Conservation (phyloP, 2,329 filamentous ascomycete genomes). For the Fusarium paranaense region DNA sequence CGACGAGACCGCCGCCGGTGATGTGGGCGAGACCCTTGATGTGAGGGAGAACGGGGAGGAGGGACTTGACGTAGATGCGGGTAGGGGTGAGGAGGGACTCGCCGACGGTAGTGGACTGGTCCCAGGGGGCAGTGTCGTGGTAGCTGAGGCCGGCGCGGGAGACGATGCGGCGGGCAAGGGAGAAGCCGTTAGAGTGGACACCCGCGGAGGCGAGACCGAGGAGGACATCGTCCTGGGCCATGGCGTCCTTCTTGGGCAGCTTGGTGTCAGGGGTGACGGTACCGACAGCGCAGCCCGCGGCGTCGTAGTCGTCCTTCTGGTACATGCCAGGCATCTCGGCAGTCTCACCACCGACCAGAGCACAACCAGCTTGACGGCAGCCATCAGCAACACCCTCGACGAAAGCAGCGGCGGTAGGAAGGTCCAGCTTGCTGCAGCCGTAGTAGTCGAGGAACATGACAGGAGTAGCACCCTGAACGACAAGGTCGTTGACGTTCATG, state of each 20-base stretch:
- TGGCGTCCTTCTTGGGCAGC: slow-evolving; percentile 79
- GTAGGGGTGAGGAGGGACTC: slow-evolving; percentile 88
- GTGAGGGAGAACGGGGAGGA: slow-evolving; percentile 75
- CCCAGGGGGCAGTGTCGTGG: slow-evolving; percentile 82
- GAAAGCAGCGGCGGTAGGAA: slow-evolving; percentile 83
- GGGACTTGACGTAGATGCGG: slow-evolving; percentile 88
- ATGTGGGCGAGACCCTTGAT: slow-evolving; percentile 97
- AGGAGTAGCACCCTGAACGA: slow-evolving; percentile 94
- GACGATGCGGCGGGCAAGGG: slow-evolving; percentile 91
- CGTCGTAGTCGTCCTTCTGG: slow-evolving; percentile 88
- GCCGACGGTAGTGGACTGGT: slow-evolving; percentile 71
- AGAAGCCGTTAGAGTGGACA: slow-evolving; percentile 97
- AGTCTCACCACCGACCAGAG: slow-evolving; percentile 95
- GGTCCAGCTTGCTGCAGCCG: slow-evolving; percentile 88
- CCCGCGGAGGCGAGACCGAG: slow-evolving; percentile 88
- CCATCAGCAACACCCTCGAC: slow-evolving; percentile 91
- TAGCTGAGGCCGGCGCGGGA: slow-evolving; percentile 78
- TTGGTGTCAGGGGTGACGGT: slow-evolving; percentile 77
- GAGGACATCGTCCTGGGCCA: slow-evolving; percentile 86
- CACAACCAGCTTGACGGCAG: slow-evolving; percentile 86
- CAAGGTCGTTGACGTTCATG: slow-evolving; percentile 98
- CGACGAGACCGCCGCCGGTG: slow-evolving; percentile 90
- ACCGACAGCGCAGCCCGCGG: slow-evolving; percentile 89
- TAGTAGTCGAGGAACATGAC: slow-evolving; percentile 99
- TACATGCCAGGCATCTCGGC: slow-evolving; percentile 99